Evolutionary conservation across 768 basidiomycete species (phyloP).

Genomic region (Kockovaella imperatae): DNA sequence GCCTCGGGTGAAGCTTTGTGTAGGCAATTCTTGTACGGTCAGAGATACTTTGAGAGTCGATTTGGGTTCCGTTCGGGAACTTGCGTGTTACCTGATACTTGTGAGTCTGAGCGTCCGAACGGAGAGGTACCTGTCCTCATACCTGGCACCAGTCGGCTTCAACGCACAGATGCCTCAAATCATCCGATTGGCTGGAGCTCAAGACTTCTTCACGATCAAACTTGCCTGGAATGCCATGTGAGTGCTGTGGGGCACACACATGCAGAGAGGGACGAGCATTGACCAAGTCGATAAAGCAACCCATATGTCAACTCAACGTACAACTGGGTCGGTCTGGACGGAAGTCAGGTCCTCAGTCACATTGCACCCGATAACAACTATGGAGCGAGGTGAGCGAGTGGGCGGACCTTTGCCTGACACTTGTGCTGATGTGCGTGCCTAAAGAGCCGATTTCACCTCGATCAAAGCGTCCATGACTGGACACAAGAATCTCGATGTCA

Average conservation of each 20-base stretch:
- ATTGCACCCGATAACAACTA: conserved; percentile 97
- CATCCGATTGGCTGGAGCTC: conserved; percentile 66
- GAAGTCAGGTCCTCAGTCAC: conserved; percentile 86
- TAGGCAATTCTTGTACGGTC: conserved; percentile 80
- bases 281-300: too few relatives aligned
- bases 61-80: conserved; percentile 44
- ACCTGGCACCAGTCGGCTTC: conserved; percentile 88
- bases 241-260: neutral
- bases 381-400: conserved; percentile 64
- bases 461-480: conserved; percentile 73
- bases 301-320: conserved; percentile 91
- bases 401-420: too few relatives aligned
- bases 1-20: conserved; percentile 85
- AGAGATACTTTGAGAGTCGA: conserved; percentile 63
- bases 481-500: conserved; percentile 62
- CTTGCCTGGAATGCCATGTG: conserved; percentile 60
- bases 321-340: conserved; percentile 83
- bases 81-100: conserved; percentile 37
- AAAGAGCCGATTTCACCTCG: conserved; percentile 73
- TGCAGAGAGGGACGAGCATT: neutral
- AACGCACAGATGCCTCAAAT: conserved; percentile 87
- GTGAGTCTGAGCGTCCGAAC: too few relatives aligned
- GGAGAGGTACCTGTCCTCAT: too few relatives aligned
- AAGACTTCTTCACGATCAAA: conserved; percentile 97
- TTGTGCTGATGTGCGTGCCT: too few relatives aligned